These are phyloP conservation scores for Penicillium hesseltinei DNA, from an alignment of 2,329 filamentous ascomycete genomes.

Conservation along the genomic window DNA sequence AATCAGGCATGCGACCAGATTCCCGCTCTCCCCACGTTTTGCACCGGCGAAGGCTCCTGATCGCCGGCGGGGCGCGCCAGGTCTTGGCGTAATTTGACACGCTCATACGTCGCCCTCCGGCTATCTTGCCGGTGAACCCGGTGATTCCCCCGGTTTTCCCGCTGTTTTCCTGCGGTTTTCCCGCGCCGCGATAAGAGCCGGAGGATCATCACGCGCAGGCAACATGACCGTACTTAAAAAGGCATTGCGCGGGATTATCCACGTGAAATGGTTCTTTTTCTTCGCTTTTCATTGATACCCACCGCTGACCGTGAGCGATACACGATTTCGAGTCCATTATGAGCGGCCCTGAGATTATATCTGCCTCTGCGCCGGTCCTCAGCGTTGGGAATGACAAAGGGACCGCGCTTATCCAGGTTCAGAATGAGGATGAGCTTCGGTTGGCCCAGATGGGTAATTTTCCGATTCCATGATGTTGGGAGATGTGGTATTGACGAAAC, in stretches of 20 bases:
- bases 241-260: not conserved
- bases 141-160: not conserved
- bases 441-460: constrained; percentile 47
- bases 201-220: not conserved
- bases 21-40: not conserved
- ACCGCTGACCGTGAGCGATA: not conserved
- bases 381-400: not conserved
- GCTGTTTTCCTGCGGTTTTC: not conserved
- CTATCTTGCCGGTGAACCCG: constrained; percentile 1
- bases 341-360: not conserved
- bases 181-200: not conserved
- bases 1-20: not conserved
- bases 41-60: not conserved
- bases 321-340: not conserved
- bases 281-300: not conserved
- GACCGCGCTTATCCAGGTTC: constrained; percentile 18
- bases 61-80: not conserved
- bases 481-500: not conserved
- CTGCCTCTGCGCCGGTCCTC: not conserved
- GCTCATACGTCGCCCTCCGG: constrained; percentile 2
- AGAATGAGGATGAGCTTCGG: constrained; percentile 43
- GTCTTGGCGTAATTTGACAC: not conserved
- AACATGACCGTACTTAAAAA: not conserved
- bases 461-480: not conserved
- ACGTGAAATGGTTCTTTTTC: not conserved